Base-by-base conservation (phyloP, 441 rosid genomes). In the Adansonia gregorii region DNA sequence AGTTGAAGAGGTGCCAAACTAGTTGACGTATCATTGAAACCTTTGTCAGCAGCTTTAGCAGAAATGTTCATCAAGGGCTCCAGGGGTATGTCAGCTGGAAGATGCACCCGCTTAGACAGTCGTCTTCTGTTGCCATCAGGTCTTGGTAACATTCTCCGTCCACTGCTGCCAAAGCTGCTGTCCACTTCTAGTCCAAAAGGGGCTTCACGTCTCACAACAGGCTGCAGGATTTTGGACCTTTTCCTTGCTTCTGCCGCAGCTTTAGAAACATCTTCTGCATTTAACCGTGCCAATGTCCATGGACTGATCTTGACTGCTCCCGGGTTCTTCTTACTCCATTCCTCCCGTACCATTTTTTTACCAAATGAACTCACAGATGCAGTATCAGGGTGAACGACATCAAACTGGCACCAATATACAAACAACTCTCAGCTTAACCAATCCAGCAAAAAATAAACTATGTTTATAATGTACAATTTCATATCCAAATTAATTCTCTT, bases 181-280 rank as follows among this genome's bases (percentile, higher is more conserved):
- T 86, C 90, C 17, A 81, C 82, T 83, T 90, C 93, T 19, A 85
- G 88, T 17, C 85, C 86, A 60, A 88, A 89, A 24, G 90, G 87
- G 61, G 91, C 73, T 52, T 90, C 94, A 2, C 85, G 80, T 67
- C 91, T 90, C 24, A 83, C 85, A 11, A 96, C 93, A 2, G 98
- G 99, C 80, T 88, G 97, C 41, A 96, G 87, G 87, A 92, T 88
- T 78, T 87, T 92, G 72, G 99, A 96, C 68, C 87, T 94, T 81
- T 91, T 94, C 76, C 98, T 89, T 64, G 98, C 99, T 85, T 93
- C 98, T 72, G 99, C 96, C 39, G 99, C 99, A 45, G 98, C 98
- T 84, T 85, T 94, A 6, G 99, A 90, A 52, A 96, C 92, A 79
- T 94, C 99, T 85, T 96, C 99, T 3, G 98, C 98, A 46, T 94